Base-by-base conservation (phyloP, 805 yeast species). In the Millerozyma miso region DNA sequence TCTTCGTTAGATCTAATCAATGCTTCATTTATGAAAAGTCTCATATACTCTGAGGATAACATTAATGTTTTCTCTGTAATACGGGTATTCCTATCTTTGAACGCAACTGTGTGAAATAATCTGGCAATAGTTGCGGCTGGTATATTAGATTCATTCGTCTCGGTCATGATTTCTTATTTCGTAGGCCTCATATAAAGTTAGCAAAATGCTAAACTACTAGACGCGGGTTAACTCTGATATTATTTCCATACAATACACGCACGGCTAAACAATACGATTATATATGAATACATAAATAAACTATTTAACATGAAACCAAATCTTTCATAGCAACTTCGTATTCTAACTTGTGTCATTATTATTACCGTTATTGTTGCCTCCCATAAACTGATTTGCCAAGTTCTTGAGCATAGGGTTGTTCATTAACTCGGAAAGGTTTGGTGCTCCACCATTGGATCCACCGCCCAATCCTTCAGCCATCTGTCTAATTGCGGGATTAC, bases 401-500 rank as follows among this genome's bases (percentile, higher is more conserved):
- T 83, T 77, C 61, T 73, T 80, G 36, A 88, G 67, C 72, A 80
- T 79, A 42, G 96, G 96, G 63, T 88, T 84, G 63, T 80, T 84
- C 87, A 88, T 79, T 59, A 89, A 55, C 38, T 83, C 87, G 33
- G 77, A 69, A 62, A 89, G 60, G 52, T 75, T 79, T 42, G 89
- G 89, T 37, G 56, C 60, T 35, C 58, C 65, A 51, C 70, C 83
- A 10, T 40, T 83, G 15, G 81, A 81, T 35, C 91, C 91, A 42
- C 81, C 68, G 19, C 85, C 82, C 62, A 88, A 71, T 45, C 73
- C 78, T 51, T 80, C 80, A 36, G 96, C 96, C 96, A 90, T 86
- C 60, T 83, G 84, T 58, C 80, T 81, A 19, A 89, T 59, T 52
- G 81, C 78, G 15, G 97, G 97, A 63, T 88, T 85, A 63, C 69